A percentile compares a stretch with the other conserved stretches of the same genome.
Conservation (phyloP, 176 grass and related monocot genomes). For the Eleusine coracana region DNA sequence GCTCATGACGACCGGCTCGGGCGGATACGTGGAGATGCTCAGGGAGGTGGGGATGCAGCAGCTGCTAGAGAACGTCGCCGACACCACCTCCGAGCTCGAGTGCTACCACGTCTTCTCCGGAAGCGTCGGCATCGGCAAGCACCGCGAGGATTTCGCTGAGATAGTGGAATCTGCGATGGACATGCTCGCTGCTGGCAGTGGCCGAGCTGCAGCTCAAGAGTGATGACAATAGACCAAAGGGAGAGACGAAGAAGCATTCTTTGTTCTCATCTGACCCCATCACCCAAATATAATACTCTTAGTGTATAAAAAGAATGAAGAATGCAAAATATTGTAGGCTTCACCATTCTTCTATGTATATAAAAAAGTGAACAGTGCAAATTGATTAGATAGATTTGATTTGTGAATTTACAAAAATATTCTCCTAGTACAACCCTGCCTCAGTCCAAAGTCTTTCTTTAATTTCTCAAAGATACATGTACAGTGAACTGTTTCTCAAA, state of each 20-base stretch:
- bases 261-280: background rate
- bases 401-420: too few relatives aligned
- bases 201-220: background rate
- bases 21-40: slow-evolving; percentile 26
- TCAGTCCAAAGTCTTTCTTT: too few relatives aligned
- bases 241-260: background rate
- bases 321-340: too few relatives aligned
- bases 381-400: too few relatives aligned
- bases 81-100: background rate
- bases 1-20: slow-evolving; percentile 29
- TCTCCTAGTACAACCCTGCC: too few relatives aligned
- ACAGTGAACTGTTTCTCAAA: too few relatives aligned
- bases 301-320: too few relatives aligned
- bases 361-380: too few relatives aligned
- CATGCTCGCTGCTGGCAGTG: background rate
- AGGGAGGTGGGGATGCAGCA: slow-evolving; percentile 30
- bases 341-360: too few relatives aligned
- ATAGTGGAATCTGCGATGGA: background rate
- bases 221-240: background rate
- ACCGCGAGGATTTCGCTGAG: background rate
- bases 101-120: background rate
- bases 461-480: too few relatives aligned
- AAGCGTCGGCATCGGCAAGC: background rate
- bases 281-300: background rate
- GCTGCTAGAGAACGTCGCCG: slow-evolving; percentile 6